Evolutionary conservation across 495 filamentous ascomycete genomes (phyloP).

Genomic region (Amphirosellinia nigrospora): DNA sequence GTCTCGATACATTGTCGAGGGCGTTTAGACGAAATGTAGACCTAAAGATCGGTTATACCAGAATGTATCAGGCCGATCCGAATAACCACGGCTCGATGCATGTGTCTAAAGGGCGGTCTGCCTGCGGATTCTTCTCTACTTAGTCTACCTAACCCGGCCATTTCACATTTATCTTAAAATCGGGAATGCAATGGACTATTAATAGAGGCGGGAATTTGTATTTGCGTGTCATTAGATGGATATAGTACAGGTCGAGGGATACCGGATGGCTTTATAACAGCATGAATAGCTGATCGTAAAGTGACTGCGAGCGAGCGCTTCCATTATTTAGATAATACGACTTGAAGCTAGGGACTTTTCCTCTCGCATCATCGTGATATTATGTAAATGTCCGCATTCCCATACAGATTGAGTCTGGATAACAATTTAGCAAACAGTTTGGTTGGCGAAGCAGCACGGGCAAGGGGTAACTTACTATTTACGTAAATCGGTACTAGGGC

Average conservation of each 20-base stretch:
- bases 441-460: too few species aligned
- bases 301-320: neutral
- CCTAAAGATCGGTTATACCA: neutral
- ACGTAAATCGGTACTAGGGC: neutral
- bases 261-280: neutral
- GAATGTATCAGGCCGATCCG: neutral
- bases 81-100: neutral
- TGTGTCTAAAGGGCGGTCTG: neutral
- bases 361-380: slow-evolving; percentile 6
- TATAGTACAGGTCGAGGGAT: slow-evolving; percentile 22
- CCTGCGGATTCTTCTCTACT: neutral
- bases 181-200: neutral
- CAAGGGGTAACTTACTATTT: neutral
- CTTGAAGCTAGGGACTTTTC: neutral
- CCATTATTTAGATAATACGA: neutral
- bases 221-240: neutral
- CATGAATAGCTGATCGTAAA: too few species aligned
- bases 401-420: neutral
- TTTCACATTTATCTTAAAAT: neutral
- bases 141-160: neutral
- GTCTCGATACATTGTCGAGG: neutral
- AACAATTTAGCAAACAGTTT: neutral
- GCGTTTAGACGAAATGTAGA: neutral
- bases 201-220: slow-evolving; percentile 18
- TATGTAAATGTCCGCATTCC: slow-evolving; percentile 3